Base-by-base conservation (phyloP, 345 rosid genomes). In the Psidium guajava region DNA sequence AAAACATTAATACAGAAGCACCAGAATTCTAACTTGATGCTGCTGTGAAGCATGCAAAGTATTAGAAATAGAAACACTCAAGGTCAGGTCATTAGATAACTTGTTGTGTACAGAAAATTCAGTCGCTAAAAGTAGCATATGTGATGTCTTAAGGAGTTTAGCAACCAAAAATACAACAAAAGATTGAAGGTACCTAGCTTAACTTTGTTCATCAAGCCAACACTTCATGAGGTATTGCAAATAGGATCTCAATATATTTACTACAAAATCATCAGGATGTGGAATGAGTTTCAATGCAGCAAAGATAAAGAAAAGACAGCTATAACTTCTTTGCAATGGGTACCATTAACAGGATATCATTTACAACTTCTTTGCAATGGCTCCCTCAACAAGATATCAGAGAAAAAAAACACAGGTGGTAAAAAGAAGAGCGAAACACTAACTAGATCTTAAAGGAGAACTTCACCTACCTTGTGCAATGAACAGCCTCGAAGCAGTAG, bases 401-500 rank as follows among this genome's bases (percentile, higher is more conserved):
- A 81, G 81, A 58, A 81, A 85, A 49, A 42, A 56, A 80, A 81
- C 49, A n/a, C 21, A 54, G 56, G 57, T 56, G 55, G 14, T 5
- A 61, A 44, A 53, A 69, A 59, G n/a, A 61, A 40, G 47, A 69
- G 47, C 36, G 77, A 69, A 69, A 32, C 84, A 82, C 50, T 61
- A 82, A 87, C 56, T 53, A 21, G 82, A 51, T 49, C 53, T 8
- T 22, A 47, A 85, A 59, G 56, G 8, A 36, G 73, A 74, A 73
- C 18, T 77, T 82, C 14, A 73, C 87, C 69, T 88, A 95, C 98
- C 91, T 94, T 97, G 89, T 92, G 92, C 53, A 95, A 87, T 82
- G 98, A 93, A 87, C 92, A 90, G 59, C 98, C 98, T 89, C 93
- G 90, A 84, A 90, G 89, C 86, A 93, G 84, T 86, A 86, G 88